These are phyloP conservation scores for Pyrenophora tritici-repentis DNA, from an alignment of 2,329 filamentous ascomycete genomes.

Conservation along the genomic window DNA sequence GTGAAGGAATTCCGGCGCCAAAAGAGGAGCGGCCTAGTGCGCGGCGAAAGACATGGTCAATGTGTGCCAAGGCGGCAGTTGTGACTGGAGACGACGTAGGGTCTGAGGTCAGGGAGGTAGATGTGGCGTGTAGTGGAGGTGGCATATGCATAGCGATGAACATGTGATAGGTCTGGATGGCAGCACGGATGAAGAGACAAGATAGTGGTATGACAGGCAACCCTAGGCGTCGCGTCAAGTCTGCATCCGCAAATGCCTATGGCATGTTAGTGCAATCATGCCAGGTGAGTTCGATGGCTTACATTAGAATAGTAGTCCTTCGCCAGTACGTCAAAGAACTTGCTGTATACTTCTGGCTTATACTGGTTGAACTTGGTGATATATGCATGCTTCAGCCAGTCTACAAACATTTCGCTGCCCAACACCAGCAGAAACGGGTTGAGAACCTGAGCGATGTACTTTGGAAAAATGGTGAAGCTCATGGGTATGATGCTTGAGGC, in stretches of 20 bases:
- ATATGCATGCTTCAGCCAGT: conserved; percentile 96
- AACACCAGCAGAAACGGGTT: conserved; percentile 93
- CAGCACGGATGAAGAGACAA: conserved; percentile 92
- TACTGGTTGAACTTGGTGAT: conserved; percentile 99
- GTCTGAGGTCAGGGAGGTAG: conserved; percentile 69
- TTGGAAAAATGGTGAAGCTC: conserved; percentile 87
- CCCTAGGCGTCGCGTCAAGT: conserved; percentile 85
- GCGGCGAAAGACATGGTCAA: conserved; percentile 76
- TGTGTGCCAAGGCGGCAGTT: conserved; percentile 75
- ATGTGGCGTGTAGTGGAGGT: conserved; percentile 69
- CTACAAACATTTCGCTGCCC: conserved; percentile 94
- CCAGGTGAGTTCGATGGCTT: conserved; percentile 34
- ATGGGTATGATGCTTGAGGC: conserved; percentile 80
- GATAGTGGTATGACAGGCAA: conserved; percentile 90
- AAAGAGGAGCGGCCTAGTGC: conserved; percentile 77
- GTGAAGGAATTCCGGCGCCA: conserved; percentile 38
- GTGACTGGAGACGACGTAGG: conserved; percentile 68
- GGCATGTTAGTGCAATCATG: conserved; percentile 9
- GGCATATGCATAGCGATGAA: conserved; percentile 88
- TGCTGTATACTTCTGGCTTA: conserved; percentile 84
- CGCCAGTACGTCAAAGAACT: conserved; percentile 89
- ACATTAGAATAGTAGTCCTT: conserved; percentile 98
- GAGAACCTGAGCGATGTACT: conserved; percentile 85
- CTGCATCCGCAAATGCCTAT: conserved; percentile 86
- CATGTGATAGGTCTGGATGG: conserved; percentile 97